phyloP scores from a whole-genome alignment of 768 basidiomycete genomes.

The Termitomyces eurrhizus region DNA sequence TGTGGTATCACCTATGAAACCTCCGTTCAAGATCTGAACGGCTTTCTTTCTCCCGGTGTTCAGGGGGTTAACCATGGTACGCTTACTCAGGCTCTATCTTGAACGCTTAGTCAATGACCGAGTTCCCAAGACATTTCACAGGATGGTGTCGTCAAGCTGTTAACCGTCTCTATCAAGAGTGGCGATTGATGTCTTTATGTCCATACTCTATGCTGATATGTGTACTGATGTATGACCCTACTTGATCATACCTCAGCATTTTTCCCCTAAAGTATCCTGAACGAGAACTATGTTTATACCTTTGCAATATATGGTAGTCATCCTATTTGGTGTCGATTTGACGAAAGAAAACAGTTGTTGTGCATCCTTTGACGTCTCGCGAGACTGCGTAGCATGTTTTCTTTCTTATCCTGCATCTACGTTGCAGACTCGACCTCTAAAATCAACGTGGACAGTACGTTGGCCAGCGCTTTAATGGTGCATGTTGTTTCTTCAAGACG shows the following conservation, averaged over 20 bases:
- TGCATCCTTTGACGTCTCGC: not conserved
- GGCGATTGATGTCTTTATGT: not conserved
- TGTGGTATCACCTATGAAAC: conserved; percentile 36
- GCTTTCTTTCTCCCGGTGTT: conserved; percentile 37
- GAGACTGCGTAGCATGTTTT: not conserved
- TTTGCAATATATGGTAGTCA: not conserved
- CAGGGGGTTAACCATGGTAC: conserved; percentile 51
- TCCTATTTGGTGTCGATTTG: not conserved
- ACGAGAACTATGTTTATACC: not conserved
- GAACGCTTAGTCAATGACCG: not conserved
- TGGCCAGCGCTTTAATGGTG: not conserved
- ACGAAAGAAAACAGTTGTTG: not conserved
- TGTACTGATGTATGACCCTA: not conserved
- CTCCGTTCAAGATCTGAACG: conserved; percentile 33
- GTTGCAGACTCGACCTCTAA: no score
- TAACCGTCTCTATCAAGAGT: conserved; percentile 39
- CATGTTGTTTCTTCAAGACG: not conserved
- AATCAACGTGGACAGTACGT: not conserved
- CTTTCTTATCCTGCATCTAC: no score
- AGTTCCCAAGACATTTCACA: conserved; percentile 36
- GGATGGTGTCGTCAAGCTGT: conserved; percentile 46
- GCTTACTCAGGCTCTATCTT: conserved; percentile 1
- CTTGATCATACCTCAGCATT: not conserved
- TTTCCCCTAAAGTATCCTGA: not conserved
- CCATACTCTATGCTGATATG: not conserved